A percentile compares a stretch with the other conserved stretches of the same genome.
These are phyloP conservation scores for Wilhelminamyces savonicus DNA, from an alignment of 805 yeast species.

Conservation along the genomic window DNA sequence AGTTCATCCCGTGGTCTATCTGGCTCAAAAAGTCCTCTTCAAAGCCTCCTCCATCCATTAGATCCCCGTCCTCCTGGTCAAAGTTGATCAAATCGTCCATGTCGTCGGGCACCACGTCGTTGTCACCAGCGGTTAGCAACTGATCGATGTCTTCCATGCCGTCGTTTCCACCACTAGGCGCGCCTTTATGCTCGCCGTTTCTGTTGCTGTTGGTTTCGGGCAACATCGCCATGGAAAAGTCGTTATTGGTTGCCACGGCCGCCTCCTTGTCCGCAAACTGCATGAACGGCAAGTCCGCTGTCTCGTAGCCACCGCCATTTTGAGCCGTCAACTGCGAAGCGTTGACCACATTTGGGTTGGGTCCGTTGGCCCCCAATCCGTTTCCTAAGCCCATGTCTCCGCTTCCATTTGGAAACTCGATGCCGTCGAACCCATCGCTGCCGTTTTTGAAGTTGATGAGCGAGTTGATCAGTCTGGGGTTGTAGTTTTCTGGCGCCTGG, in stretches of 20 bases:
- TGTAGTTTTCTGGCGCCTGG: conserved; percentile 32
- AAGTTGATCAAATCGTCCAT: conserved; percentile 1
- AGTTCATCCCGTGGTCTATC: conserved; percentile 27
- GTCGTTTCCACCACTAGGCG: conserved; percentile 9
- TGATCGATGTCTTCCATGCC: conserved; percentile 14
- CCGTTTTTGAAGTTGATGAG: conserved; percentile 8
- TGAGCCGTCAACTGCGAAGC: not conserved
- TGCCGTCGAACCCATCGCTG: not conserved
- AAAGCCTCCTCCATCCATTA: conserved; percentile 26
- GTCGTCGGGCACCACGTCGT: conserved; percentile 9
- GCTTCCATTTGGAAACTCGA: not conserved
- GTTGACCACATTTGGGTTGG: not conserved
- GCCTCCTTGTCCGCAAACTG: too few relatives aligned
- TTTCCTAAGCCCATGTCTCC: not conserved
- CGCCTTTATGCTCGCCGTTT: conserved; percentile 9
- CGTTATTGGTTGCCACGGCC: not conserved
- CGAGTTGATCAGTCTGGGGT: conserved; percentile 29
- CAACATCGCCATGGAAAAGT: too few relatives aligned
- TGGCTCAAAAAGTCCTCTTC: conserved; percentile 30
- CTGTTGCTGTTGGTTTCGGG: conserved; percentile 10
- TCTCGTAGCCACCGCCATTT: too few relatives aligned
- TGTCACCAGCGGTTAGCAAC: conserved; percentile 1
- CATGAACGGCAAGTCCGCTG: too few relatives aligned
- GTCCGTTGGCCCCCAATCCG: not conserved
- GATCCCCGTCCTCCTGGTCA: conserved; percentile 1